These are phyloP conservation scores for Osmanthus fragrans DNA, from an alignment of 257 asterid species.

Conservation along the genomic window DNA sequence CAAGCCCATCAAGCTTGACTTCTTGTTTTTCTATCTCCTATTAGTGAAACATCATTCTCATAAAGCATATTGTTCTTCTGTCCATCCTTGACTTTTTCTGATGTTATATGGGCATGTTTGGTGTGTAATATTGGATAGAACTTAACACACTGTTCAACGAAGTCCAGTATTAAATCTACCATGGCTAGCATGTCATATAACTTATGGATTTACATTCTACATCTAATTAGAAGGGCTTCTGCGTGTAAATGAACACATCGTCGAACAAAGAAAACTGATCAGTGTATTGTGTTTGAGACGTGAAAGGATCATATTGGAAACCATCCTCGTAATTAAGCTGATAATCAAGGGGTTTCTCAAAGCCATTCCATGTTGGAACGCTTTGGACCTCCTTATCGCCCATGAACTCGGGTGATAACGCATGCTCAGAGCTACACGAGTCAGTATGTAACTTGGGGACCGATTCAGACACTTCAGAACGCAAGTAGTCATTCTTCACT, in stretches of 20 bases:
- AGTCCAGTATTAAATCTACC: not conserved
- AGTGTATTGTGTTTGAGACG: constrained; percentile 23
- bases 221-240: constrained; percentile 4
- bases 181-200: not conserved
- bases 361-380: constrained; percentile 29
- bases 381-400: constrained; percentile 46
- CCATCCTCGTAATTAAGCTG: constrained; percentile 30
- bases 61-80: not conserved
- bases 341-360: constrained; percentile 22
- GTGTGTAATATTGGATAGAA: not conserved
- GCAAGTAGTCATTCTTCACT: constrained; percentile 20
- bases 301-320: constrained; percentile 36
- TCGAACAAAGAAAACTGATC: constrained; percentile 29
- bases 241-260: constrained; percentile 29
- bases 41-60: too few species aligned
- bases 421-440: constrained; percentile 37
- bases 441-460: constrained; percentile 33
- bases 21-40: not conserved
- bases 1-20: not conserved
- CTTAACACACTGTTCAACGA: not conserved
- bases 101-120: not conserved
- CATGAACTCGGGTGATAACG: constrained; percentile 27
- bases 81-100: too few species aligned
- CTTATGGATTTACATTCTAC: not conserved
- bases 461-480: constrained; percentile 32